Percentiles rank a stretch among this genome's conserved stretches.
Evolutionary conservation across 2,329 filamentous ascomycete species (phyloP).

Genomic region (Colletotrichum melonis): DNA sequence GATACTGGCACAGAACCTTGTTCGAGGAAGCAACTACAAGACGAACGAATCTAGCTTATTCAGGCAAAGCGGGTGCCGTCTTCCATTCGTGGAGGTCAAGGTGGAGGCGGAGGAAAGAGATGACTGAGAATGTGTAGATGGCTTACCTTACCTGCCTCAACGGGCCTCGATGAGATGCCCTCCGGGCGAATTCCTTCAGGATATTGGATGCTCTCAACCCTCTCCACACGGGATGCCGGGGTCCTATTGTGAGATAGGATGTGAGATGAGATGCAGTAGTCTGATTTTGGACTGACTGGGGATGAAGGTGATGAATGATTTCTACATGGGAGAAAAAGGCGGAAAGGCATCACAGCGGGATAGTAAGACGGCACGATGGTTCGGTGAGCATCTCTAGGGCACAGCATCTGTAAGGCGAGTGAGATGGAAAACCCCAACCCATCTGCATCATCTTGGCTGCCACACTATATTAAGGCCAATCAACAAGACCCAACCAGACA

Average conservation of each 20-base stretch:
- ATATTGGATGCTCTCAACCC: neutral
- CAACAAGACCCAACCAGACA: neutral
- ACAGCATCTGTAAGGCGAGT: neutral
- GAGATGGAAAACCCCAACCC: neutral
- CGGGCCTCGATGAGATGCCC: neutral
- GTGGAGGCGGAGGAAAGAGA: neutral
- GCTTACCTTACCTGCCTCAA: neutral
- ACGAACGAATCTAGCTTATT: too few relatives aligned
- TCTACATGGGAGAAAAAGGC: neutral
- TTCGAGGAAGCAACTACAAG: too few relatives aligned
- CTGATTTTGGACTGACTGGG: neutral
- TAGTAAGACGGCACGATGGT: neutral
- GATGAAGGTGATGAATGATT: neutral
- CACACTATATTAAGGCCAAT: neutral
- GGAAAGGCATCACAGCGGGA: neutral
- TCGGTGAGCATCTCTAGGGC: neutral
- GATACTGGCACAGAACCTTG: too few relatives aligned
- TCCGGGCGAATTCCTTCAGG: neutral
- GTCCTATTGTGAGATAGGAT: neutral
- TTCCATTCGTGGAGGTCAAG: neutral
- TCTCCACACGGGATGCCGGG: neutral
- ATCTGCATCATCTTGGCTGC: neutral
- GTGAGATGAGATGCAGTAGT: neutral
- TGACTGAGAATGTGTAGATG: neutral
- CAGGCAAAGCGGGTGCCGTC: neutral